Evolutionary conservation across 495 filamentous ascomycete genomes (phyloP), one percentile per base, ranked within the genome.

Genomic region (Usnea hakonensis): DNA sequence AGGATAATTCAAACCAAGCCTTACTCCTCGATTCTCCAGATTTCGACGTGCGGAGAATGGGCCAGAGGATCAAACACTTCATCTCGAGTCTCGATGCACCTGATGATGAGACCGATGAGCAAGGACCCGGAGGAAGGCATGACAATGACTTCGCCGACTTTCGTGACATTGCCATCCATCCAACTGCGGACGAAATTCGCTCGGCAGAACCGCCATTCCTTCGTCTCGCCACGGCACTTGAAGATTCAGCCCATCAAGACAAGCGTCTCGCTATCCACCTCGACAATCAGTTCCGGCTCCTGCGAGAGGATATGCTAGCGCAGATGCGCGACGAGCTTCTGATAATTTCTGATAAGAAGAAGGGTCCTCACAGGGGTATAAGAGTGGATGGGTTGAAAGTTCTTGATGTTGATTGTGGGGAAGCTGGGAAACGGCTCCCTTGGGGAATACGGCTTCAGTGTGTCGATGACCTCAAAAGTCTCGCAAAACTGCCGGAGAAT

Each of bases 241-340:
- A 69, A 9, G 73, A 76, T 2, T 62, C 61, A 21, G 62, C 64
- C 0, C 37, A 65, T 3, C 11, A 72, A 19, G 70, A 75, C 4
- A 64, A 70, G 14, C 82, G 87, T 0, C 64, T 78, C 0, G 70
- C 69, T 0, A 72, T 75, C 0, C 86, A 90, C 69, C 64, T 89
- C 0, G 89, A 91, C 68, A 91, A 90, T 65, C 88, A 92, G 60
- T 95, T 90, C 66, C 87, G 90, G 0, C 80, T 93, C 2, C 72
- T 90, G 3, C 74, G 90, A 6, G 88, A 93, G 64, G 89, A 93
- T 61, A 85, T 91, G 81, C 72, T 91, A 0, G 79, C 74, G 0
- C 87, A 87, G 57, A 71, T 91, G 11, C 79, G 85, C 0, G 81
- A 86, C 17, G 86, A 86, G 44, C 50, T 86, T 0, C 78, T 82